Evolutionary conservation across 2,329 filamentous ascomycete species (phyloP), one percentile per base, ranked within the genome.

Genomic region (Neonectria neomacrospora): DNA sequence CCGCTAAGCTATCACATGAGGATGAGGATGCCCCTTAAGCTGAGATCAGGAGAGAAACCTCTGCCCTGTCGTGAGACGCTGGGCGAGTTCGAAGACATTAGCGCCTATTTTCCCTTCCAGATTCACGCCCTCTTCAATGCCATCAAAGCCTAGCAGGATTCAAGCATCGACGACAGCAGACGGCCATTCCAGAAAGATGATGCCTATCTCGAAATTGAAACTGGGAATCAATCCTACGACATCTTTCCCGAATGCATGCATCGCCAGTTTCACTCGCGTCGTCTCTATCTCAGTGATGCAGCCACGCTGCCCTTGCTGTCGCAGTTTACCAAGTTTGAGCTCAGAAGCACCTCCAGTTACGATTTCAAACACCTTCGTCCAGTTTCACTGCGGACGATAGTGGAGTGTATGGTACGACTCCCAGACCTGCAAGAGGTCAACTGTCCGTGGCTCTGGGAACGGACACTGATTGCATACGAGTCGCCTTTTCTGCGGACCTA

Each of bases 361-460:
- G 0, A 8, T 4, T 9, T 37, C 34, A 28, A 28, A 9, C 20
- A 39, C 41, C 8, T 26, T n/a, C 56, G 56, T 20, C 56, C 56
- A 28, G 39, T 59, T n/a, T 47, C 50, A 16, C 20, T 20, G 18
- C 30, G 48, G 48, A 12, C 26, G 16, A 45, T 28, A 16, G 20
- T 50, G 12, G 42, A 60, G 32, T 54, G 42, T 42, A 7, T 30
- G 1, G 51, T 42, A 10, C 51, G 57, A 34, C 50, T 54, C 22
- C 57, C 57, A 23, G 41, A 48, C 16, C 50, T 60, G 42, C 51
- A 60, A 48, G 51, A 54, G 23, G 8, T 60, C 23, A 16, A 50
- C 28, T 60, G 42, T 12, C 32, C 14, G 3, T 54, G 23, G 23
- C 32, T 60, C 18, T 51, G 41, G 23, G 51, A 60, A 42, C 22